Evolutionary conservation across 225 moss, liverwort and hornwort species (phyloP), one percentile per base, ranked within the genome.

Genomic region (Pseudoscleropodium purum): DNA sequence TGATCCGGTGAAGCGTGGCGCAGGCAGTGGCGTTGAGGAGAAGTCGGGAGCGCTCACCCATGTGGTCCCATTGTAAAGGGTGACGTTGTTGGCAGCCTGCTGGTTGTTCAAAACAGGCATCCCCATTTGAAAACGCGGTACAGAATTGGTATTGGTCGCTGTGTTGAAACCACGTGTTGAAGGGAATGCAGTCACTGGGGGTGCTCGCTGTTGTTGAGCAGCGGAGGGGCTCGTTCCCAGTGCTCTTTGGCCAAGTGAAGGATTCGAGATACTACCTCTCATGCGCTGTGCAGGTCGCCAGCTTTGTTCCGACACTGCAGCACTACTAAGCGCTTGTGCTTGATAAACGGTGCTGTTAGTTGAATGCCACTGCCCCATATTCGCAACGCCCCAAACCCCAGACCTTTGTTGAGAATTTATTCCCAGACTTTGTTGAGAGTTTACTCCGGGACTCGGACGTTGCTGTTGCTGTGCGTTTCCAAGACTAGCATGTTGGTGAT

Each of bases 211-310:
- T 77, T 90, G 94, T 84, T 63, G 61, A 29, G 68, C 54, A 72
- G 57, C 43, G 66, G 88, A 43, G 73, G 88, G 51, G 51, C 57
- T 82, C 45, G 92, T 25, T 79, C 86, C 85, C 61, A 81, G 62
- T 72, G 37, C 87, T 72, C 39, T 63, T 30, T 51, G 81, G 79
- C 78, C 90, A n/a, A 85, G n/a, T 25, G 88, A 51, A 39, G 74
- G 43, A 84, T 84, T 89, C 51, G 85, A 27, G 29, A 91, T 43
- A 73, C 90, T 88, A 41, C 92, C 90, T 90, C 95, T 88, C 95
- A 91, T 90, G 86, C 93, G 95, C 61, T 70, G 90, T n/a, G 87
- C n/a, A 85, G 93, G 89, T 87, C 84, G 93, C 95, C 95, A 95
- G n/a, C 41, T 89, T 56, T 88, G 90, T 61, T 92, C 94, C 66